Conservation (phyloP, 768 basidiomycete genomes). For the Pulveroboletus ravenelii region DNA sequence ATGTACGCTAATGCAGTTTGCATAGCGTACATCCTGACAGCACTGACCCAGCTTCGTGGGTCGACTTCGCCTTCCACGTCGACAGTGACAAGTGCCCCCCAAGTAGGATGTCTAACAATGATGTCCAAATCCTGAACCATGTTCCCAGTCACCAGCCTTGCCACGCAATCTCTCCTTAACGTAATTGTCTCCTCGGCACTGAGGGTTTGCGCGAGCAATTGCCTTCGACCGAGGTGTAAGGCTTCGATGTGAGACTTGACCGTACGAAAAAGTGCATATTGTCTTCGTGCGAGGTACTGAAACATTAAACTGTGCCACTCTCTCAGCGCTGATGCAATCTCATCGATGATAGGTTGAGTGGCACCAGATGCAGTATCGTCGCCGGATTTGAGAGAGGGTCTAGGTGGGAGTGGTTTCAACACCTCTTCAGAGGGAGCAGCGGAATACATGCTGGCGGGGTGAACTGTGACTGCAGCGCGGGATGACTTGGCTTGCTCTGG, state of each 20-base stretch:
- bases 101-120: conserved; percentile 91
- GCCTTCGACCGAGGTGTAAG: conserved; percentile 86
- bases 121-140: conserved; percentile 89
- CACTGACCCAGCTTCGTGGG: conserved; percentile 80
- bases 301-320: conserved; percentile 96
- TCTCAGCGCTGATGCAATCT: conserved; percentile 91
- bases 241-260: conserved; percentile 89
- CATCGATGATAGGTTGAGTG: conserved; percentile 88
- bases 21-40: conserved; percentile 87
- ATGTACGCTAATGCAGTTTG: conserved; percentile 80
- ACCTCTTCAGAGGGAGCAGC: conserved; percentile 62
- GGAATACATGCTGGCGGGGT: conserved; percentile 72
- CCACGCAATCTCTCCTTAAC: conserved; percentile 83
- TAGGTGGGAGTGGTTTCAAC: conserved; percentile 74
- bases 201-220: conserved; percentile 82
- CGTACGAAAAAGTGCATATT: conserved; percentile 83
- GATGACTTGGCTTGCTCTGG: conserved; percentile 72
- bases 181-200: conserved; percentile 81
- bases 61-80: conserved; percentile 84
- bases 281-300: conserved; percentile 81
- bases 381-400: conserved; percentile 91
- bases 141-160: conserved; percentile 82
- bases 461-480: conserved; percentile 67
- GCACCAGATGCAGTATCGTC: conserved; percentile 87
- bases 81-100: conserved; percentile 86